A percentile compares a stretch with the other conserved stretches of the same genome.
Conservation (phyloP, 139 green algal genomes). For the Tetratostichococcus sp. region DNA sequence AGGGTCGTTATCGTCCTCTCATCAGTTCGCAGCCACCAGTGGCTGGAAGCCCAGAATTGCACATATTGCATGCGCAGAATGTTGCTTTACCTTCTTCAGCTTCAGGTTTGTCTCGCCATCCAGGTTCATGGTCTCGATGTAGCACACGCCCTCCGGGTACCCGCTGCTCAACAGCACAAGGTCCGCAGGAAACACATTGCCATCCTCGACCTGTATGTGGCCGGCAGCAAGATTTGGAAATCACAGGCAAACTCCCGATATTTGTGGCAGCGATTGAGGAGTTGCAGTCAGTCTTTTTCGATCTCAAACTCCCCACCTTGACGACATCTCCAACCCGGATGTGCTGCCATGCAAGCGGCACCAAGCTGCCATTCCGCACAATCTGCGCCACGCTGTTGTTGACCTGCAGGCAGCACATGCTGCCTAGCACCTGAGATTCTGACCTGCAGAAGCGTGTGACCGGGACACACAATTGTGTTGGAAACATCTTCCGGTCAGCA, state of each 20-base stretch:
- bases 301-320: too few relatives aligned
- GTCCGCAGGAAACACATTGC: constrained; percentile 74
- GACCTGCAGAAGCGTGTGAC: too few relatives aligned
- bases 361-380: neutral
- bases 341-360: constrained; percentile 1
- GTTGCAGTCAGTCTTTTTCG: too few relatives aligned
- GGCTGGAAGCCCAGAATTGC: too few relatives aligned
- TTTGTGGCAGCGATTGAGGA: too few relatives aligned
- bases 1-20: too few relatives aligned
- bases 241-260: too few relatives aligned
- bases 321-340: constrained; percentile 22
- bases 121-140: constrained; percentile 86
- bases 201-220: constrained; percentile 31
- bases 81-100: constrained; percentile 67
- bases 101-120: constrained; percentile 90
- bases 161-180: constrained; percentile 67
- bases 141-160: constrained; percentile 66
- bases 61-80: too few relatives aligned
- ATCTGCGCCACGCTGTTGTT: neutral
- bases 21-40: too few relatives aligned
- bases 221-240: neutral
- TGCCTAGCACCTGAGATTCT: too few relatives aligned
- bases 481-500: neutral
- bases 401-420: neutral
- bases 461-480: too few relatives aligned